Conservation (phyloP, 306 rosid species). For the Acacia confusa region DNA sequence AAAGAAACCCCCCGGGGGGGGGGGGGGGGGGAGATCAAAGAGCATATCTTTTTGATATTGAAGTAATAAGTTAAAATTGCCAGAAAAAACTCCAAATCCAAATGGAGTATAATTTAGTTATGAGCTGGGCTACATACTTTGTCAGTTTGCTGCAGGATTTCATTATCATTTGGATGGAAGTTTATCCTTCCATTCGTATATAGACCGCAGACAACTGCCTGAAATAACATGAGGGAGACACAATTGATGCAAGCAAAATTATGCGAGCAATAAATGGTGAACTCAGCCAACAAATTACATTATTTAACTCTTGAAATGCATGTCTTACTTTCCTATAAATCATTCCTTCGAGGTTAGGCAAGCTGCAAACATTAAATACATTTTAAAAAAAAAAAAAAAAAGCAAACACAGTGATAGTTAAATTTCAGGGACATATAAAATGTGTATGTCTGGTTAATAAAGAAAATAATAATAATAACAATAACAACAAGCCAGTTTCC, state of each 20-base stretch:
- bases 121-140: constrained; percentile 55
- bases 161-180: constrained; percentile 88
- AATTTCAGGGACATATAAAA: constrained; percentile 21
- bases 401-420: constrained; percentile 29
- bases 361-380: constrained; percentile 78
- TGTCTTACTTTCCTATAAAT: constrained; percentile 65
- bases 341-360: constrained; percentile 66
- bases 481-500: neutral
- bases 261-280: constrained; percentile 12
- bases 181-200: constrained; percentile 73
- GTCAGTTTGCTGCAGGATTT: constrained; percentile 75
- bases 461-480: neutral
- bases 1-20: too few relatives aligned
- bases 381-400: constrained; percentile 32
- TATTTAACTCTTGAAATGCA: constrained; percentile 64
- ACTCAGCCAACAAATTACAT: constrained; percentile 21
- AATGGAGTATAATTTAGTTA: constrained; percentile 8
- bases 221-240: constrained; percentile 43
- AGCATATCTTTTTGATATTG: neutral
- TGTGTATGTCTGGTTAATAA: neutral
- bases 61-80: neutral
- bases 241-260: constrained; percentile 14
- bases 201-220: constrained; percentile 91
- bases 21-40: neutral
- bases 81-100: neutral